Evolutionary conservation across 192 early-diverging fungal genomes (phyloP).

Genomic region (Gigaspora rosea): DNA sequence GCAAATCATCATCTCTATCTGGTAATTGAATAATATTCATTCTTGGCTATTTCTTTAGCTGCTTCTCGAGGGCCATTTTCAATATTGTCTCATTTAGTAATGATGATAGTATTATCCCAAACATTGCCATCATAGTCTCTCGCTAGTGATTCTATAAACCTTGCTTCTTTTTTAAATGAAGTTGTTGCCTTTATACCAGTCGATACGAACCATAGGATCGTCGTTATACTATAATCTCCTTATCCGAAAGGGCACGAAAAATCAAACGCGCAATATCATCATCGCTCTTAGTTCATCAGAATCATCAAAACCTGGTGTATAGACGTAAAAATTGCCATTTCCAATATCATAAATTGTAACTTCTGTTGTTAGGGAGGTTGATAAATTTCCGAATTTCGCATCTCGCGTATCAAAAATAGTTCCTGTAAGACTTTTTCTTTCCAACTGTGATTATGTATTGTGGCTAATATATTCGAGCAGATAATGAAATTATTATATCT

Average conservation of each 20-base stretch:
- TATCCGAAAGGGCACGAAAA: background rate
- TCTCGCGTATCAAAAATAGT: too few relatives aligned
- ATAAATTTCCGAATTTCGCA: too few relatives aligned
- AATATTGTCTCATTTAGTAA: background rate
- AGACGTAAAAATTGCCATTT: background rate
- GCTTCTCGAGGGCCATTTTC: background rate
- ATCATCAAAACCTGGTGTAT: conserved; percentile 18
- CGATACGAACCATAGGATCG: conserved; percentile 5
- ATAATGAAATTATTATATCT: too few relatives aligned
- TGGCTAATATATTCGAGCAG: too few relatives aligned
- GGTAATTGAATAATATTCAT: background rate
- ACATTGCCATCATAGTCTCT: conserved; percentile 1
- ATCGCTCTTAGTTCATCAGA: background rate
- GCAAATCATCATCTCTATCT: too few relatives aligned
- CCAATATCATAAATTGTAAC: conserved; percentile 1
- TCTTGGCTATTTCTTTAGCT: background rate
- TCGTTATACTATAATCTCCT: background rate
- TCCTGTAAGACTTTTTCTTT: too few relatives aligned
- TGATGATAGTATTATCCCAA: conserved; percentile 21
- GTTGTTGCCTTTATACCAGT: background rate
- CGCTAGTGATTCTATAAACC: background rate
- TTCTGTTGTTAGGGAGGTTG: background rate
- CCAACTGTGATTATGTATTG: too few relatives aligned
- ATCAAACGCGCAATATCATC: conserved; percentile 5
- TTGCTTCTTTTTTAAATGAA: background rate